Evolutionary conservation across 1,284 basidiomycete genomes (phyloP), one percentile per base, ranked within the genome.

Genomic region (Marasmius tenuissimus): DNA sequence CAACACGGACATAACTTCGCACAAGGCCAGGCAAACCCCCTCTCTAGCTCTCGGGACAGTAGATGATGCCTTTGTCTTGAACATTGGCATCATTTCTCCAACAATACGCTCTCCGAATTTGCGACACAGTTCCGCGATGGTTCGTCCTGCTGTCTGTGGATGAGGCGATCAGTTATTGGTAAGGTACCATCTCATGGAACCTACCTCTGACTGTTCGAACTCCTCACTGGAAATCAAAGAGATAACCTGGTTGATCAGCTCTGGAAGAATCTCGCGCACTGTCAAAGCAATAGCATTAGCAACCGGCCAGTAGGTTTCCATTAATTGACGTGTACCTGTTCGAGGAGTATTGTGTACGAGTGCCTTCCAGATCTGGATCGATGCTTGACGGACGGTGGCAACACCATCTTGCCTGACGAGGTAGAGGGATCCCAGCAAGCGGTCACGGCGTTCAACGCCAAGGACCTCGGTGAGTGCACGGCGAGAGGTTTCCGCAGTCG

Each of bases 351-450:
- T 99, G 75, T 94, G 87, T 33, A 99, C 96, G 65, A 99, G 82
- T 1, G 94, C 96, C 78, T 99, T 99, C 97, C 97, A 99, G 66
- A 98, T 98, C 66, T 97, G 95, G 60, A 97, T 88, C 0, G 97
- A 94, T 3, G 94, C 88, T 75, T 96, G 92, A 52, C 97, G 88
- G 42, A 99, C 96, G 50, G 90, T 85, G 55, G 88, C 89, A 68
- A 98, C 93, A 33, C 94, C 85, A 75, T 99, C 97, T 76, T 99
- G 97, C 61, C 96, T 89, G 61, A 96, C 91, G 67, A 99, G 85
- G 76, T 97, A 99, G 62, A 99, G 78, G 1, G 93, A 93, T 3
- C 96, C 91, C 49, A 99, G 80, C 50, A 99, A 94, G 35, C 93
- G 87, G 75, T 98, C 94, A 58, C 96, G 85, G 60, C 96, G 87